Evolutionary conservation across 768 basidiomycete species (phyloP).

Genomic region (Suillus clintonianus): DNA sequence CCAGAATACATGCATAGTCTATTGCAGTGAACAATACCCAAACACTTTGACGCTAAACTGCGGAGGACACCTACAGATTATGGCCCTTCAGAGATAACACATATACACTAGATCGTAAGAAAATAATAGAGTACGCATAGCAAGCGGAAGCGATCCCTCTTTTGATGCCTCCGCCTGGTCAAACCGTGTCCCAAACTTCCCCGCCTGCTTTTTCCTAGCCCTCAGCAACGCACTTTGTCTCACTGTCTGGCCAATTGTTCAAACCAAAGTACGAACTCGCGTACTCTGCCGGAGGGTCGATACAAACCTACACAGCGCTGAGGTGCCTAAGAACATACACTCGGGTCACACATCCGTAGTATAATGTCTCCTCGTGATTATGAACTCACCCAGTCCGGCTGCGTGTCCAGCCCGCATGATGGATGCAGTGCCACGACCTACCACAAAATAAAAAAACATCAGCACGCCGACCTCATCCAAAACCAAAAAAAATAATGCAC

Average conservation of each 20-base stretch:
- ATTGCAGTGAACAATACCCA: no score
- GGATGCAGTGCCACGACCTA: conserved; percentile 54
- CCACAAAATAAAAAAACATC: neutral
- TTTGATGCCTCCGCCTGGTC: conserved; percentile 10
- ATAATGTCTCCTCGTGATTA: conserved; percentile 83
- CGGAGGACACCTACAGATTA: no score
- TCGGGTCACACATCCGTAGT: conserved; percentile 86
- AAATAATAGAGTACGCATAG: no score
- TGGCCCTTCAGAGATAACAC: no score
- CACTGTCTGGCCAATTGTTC: conserved; percentile 61
- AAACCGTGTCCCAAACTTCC: conserved; percentile 33
- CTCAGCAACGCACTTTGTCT: conserved; percentile 67
- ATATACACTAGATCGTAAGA: no score
- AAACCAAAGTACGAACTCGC: conserved; percentile 73
- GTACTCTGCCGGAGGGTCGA: conserved; percentile 42
- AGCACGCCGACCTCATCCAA: neutral
- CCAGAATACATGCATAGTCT: no score
- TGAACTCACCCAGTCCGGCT: conserved; percentile 95
- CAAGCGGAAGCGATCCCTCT: no score
- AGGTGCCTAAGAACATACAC: conserved; percentile 49
- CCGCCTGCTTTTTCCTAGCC: conserved; percentile 51
- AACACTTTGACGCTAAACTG: no score
- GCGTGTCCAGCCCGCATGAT: conserved; percentile 81
- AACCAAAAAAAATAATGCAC: conserved; percentile 38
- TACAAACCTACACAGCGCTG: neutral